Conservation (phyloP, 2,329 filamentous ascomycete genomes). For the Xylariaceae sp. region DNA sequence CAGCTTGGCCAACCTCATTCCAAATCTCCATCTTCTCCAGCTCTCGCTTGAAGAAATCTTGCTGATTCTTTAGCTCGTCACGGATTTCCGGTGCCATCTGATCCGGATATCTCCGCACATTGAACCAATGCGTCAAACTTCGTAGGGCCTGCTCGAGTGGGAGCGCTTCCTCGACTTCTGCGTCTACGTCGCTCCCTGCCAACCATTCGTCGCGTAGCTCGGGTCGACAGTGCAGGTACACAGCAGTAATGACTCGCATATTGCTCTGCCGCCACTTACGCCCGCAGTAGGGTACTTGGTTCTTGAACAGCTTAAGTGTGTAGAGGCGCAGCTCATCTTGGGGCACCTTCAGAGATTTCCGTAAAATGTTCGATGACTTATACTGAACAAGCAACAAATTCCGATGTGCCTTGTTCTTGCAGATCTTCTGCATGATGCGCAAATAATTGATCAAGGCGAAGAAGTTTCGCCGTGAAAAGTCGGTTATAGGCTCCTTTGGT, state of each 20-base stretch:
- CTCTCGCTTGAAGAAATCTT: constrained; percentile 76
- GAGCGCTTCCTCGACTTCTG: constrained; percentile 87
- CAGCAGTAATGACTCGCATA: constrained; percentile 97
- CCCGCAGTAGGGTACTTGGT: constrained; percentile 95
- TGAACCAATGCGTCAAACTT: constrained; percentile 91
- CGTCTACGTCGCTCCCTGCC: constrained; percentile 83
- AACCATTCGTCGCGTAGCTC: constrained; percentile 96
- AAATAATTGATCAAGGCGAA: constrained; percentile 94
- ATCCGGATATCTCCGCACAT: constrained; percentile 76
- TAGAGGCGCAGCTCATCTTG: constrained; percentile 85
- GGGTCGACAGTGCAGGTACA: constrained; percentile 89
- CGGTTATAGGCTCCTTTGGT: constrained; percentile 74
- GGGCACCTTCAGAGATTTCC: constrained; percentile 86
- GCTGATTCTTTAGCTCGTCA: constrained; percentile 63
- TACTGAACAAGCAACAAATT: constrained; percentile 92
- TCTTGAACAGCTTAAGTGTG: constrained; percentile 97
- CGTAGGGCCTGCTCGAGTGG: constrained; percentile 88
- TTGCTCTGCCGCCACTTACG: constrained; percentile 97
- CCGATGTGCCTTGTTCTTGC: constrained; percentile 90
- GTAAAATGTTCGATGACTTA: constrained; percentile 88
- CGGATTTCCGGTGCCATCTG: constrained; percentile 61
- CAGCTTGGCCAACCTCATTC: constrained; percentile 31
- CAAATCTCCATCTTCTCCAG: constrained; percentile 66
- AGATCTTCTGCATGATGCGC: constrained; percentile 95
- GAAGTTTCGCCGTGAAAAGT: constrained; percentile 91